These are phyloP conservation scores for Hemileia vastatrix DNA, from an alignment of 1,284 basidiomycete genomes.

Conservation along the genomic window DNA sequence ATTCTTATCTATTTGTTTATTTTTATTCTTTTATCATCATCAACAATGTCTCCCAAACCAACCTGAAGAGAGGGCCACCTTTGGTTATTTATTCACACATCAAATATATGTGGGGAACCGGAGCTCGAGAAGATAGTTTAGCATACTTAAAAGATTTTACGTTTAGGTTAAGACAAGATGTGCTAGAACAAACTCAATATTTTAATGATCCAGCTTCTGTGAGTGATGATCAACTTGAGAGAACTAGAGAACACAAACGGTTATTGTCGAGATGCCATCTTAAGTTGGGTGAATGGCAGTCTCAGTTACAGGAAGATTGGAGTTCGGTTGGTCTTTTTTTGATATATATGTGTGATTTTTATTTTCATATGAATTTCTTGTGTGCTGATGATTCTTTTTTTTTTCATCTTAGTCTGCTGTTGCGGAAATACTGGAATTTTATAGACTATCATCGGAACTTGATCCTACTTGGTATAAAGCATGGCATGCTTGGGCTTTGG, in stretches of 20 bases:
- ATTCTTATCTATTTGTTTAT: neutral
- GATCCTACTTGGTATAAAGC: conserved; percentile 96
- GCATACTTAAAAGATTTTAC: conserved; percentile 79
- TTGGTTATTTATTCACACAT: conserved; percentile 95
- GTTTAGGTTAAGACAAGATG: conserved; percentile 60
- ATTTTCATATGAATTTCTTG: neutral
- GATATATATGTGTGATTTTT: neutral
- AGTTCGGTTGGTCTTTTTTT: conserved; percentile 52
- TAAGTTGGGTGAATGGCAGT: conserved; percentile 93
- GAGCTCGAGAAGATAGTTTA: conserved; percentile 68
- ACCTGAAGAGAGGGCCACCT: conserved; percentile 66
- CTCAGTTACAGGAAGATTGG: conserved; percentile 67
- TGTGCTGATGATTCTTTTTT: neutral
- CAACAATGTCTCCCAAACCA: conserved; percentile 36
- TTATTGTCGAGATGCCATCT: conserved; percentile 94
- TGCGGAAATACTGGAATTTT: conserved; percentile 71
- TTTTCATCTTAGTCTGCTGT: conserved; percentile 56
- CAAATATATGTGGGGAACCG: conserved; percentile 92
- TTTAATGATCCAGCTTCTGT: conserved; percentile 32
- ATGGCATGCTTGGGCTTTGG: conserved; percentile 97
- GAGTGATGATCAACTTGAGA: conserved; percentile 53
- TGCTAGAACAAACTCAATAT: conserved; percentile 50
- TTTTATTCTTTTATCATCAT: conserved; percentile 34
- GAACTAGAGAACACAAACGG: conserved; percentile 66
- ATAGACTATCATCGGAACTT: conserved; percentile 78